Percentiles rank a stretch among this genome's conserved stretches.
phyloP scores from a whole-genome alignment of 1,139 yeast species.

The Saccharomycopsis crataegensis region DNA sequence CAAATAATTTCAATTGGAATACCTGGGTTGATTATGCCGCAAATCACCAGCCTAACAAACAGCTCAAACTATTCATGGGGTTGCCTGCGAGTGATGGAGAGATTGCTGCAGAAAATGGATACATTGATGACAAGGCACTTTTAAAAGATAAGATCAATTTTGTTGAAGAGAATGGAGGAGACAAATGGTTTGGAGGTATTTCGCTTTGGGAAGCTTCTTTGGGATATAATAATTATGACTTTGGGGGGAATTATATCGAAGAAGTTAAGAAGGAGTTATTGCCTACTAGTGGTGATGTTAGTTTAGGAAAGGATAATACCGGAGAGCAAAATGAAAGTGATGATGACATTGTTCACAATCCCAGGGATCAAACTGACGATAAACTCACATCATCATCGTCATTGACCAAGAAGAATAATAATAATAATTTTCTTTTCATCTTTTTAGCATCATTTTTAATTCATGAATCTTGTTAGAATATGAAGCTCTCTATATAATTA shows the following conservation, averaged over 20 bases:
- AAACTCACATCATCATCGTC: too few species aligned
- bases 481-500: too few species aligned
- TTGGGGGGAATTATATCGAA: conserved; percentile 3
- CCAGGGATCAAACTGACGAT: too few species aligned
- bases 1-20: conserved; percentile 3
- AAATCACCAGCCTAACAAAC: neutral
- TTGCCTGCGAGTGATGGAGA: conserved; percentile 6
- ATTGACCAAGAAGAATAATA: too few species aligned
- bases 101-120: conserved; percentile 16
- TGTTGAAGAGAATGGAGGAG: neutral
- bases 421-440: too few species aligned
- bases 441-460: too few species aligned
- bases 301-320: too few species aligned
- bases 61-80: conserved; percentile 10
- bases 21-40: conserved; percentile 7
- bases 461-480: too few species aligned
- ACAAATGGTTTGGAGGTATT: conserved; percentile 10
- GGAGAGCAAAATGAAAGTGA: too few species aligned
- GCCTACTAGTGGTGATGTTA: too few species aligned
- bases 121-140: neutral
- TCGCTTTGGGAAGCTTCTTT: conserved; percentile 18
- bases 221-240: conserved; percentile 8
- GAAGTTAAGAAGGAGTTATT: conserved; percentile 1
- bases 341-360: too few species aligned
- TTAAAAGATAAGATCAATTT: neutral